Evolutionary conservation across 306 rosid species (phyloP), one percentile per base, ranked within the genome.

Genomic region (Glycine tomentella): DNA sequence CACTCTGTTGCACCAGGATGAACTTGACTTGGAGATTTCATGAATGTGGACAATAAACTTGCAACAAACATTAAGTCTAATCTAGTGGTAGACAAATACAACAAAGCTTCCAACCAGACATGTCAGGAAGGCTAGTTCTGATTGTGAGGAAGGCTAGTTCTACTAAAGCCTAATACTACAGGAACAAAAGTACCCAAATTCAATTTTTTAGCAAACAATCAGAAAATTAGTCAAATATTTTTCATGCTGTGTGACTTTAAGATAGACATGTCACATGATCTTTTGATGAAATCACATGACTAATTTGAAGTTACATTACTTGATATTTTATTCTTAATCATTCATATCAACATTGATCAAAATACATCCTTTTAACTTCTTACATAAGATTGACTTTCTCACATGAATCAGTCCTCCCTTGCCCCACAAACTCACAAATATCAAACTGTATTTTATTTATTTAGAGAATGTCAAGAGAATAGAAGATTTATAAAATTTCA

Each of bases 201-300:
- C 20, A 79, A 51, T 56, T 66, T 62, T 7, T n/a, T n/a, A 40
- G 72, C 69, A 66, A 65, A 67, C 34, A 50, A 62, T 38, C 34
- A 20, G 25, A 20, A 20, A 20, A 20, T 20, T 20, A 20, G 25
- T 20, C 25, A 20, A 20, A 20, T 20, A 20, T 20, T 20, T 20
- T 20, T 20, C 25, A 20, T 20, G 25, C 1, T 20, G 25, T 20
- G 25, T 20, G 25, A 20, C 25, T 20, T 20, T 20, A 20, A 20
- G 25, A 20, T 20, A 20, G 80, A 14, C 80, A 12, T 8, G 61
- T 49, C 70, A 1, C 57, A 31, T 62, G 31, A n/a, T 61, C 4
- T 2, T 46, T 75, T 61, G 46, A 75, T 45, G 46, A 31, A 14
- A 31, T 61, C 42, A 57, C 17, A 7, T 42, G 64, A 10, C 9